These are phyloP conservation scores for Lipomyces sp. DNA, from an alignment of 805 yeast species.

Conservation along the genomic window DNA sequence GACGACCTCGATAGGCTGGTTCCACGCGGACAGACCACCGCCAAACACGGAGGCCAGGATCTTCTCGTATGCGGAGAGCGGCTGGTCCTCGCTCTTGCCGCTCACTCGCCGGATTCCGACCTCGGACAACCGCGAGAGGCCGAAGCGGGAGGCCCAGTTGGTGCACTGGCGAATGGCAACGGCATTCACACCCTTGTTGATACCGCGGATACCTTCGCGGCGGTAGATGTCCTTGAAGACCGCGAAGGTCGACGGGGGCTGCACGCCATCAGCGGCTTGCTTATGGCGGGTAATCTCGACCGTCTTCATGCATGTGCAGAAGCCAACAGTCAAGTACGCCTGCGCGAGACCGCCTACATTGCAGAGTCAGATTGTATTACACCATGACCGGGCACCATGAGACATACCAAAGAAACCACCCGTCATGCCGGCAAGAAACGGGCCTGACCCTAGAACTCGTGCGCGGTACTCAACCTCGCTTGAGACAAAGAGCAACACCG, in stretches of 20 bases:
- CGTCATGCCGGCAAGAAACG: constrained; percentile 82
- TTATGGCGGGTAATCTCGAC: constrained; percentile 93
- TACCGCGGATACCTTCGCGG: constrained; percentile 89
- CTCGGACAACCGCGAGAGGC: constrained; percentile 88
- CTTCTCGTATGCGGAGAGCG: constrained; percentile 73
- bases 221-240: constrained; percentile 81
- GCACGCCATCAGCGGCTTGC: constrained; percentile 64
- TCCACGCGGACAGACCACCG: constrained; percentile 98
- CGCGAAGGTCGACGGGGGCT: constrained; percentile 71
- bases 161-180: constrained; percentile 99
- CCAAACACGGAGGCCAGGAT: constrained; percentile 83
- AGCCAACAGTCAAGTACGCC: constrained; percentile 80
- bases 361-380: too few species aligned
- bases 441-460: constrained; percentile 54
- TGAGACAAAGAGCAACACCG: constrained; percentile 86
- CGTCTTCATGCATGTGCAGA: constrained; percentile 98
- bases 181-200: constrained; percentile 97
- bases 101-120: constrained; percentile 65
- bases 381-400: too few species aligned
- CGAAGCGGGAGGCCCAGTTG: constrained; percentile 98
- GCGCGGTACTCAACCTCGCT: constrained; percentile 85
- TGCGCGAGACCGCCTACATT: constrained; percentile 82
- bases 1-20: constrained; percentile 96
- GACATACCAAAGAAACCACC: constrained; percentile 71
- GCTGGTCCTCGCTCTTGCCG: constrained; percentile 57